Percentiles rank a stretch among this genome's conserved stretches.
Conservation (phyloP, 768 basidiomycete species). For the Boletus rubescentipes region DNA sequence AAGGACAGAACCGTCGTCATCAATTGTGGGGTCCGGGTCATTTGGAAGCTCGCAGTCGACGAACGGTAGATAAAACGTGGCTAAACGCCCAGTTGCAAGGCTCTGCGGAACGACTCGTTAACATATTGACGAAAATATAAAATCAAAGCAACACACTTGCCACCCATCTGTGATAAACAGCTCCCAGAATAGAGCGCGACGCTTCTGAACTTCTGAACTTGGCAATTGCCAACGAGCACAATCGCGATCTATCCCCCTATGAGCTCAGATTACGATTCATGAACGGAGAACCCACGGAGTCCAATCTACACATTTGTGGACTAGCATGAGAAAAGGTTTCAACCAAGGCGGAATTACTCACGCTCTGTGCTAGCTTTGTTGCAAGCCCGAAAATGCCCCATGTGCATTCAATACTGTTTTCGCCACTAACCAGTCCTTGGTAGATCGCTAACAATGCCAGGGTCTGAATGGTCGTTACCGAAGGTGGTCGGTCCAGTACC, state of each 20-base stretch:
- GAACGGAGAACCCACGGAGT: constrained; percentile 49
- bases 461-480: constrained; percentile 68
- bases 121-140: not conserved
- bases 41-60: constrained; percentile 70
- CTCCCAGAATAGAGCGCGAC: constrained; percentile 72
- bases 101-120: constrained; percentile 40
- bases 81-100: constrained; percentile 65
- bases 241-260: constrained; percentile 57
- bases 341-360: constrained; percentile 35
- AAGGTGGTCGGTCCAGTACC: constrained; percentile 66
- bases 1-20: constrained; percentile 55
- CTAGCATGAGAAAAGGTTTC: constrained; percentile 1
- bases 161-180: constrained; percentile 72
- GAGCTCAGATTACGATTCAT: constrained; percentile 8
- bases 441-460: constrained; percentile 69
- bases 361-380: constrained; percentile 66
- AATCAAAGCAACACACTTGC: constrained; percentile 48
- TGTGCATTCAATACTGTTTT: constrained; percentile 68
- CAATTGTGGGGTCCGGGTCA: constrained; percentile 57
- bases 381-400: constrained; percentile 68
- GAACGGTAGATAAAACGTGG: constrained; percentile 67
- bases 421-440: constrained; percentile 62
- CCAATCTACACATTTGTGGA: constrained; percentile 48
- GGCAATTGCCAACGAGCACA: constrained; percentile 67
- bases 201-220: constrained; percentile 65